Base-by-base conservation (phyloP, 495 filamentous ascomycete species). In the Penicillium antarcticum region DNA sequence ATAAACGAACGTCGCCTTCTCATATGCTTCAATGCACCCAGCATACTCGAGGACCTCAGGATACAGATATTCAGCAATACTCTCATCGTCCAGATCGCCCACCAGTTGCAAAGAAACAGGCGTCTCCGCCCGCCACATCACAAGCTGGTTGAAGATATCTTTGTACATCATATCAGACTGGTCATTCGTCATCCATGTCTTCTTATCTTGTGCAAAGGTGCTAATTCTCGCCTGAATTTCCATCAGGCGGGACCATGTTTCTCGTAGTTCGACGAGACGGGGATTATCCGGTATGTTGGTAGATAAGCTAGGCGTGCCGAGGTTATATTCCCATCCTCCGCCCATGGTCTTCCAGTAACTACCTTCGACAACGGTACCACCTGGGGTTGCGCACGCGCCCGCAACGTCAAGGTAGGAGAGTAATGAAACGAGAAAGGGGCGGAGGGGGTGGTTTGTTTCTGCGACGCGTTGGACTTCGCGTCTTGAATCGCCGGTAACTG, bases 311-410 rank as follows among this genome's bases (percentile, higher is more conserved):
- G 69, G 68, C 0, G 62, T 72, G 8, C 69, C 67, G 6, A 71
- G 55, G 45, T 74, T 72, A 43, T 72, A 72, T 51, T 74, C 71
- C 69, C 69, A 74, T 8, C 68, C 71, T 14, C 71, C 69, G 8
- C 66, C 68, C 16, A 67, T 57, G 1, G 67, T 70, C 49, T 60
- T 61, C 71, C 71, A 74, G 40, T 74, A 74, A 43, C 61, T 69
- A 2, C 69, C 69, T 50, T 67, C 62, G 5, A 72, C 69, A 11
- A 74, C 61, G 7, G 71, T 72, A 1, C 69, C 71, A 17, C 71
- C 68, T 7, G 66, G 64, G 10, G 66, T 70, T 5, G 71, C 71
- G 53, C 71, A 72, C 11, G 71, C 67, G 19, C 71, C 71, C 1
- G 69, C 71, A 21, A 72, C 71, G 48, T 72, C 71, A 23, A 74